Conservation (phyloP, 129 eudicot genomes). For the Tanacetum coccineum region DNA sequence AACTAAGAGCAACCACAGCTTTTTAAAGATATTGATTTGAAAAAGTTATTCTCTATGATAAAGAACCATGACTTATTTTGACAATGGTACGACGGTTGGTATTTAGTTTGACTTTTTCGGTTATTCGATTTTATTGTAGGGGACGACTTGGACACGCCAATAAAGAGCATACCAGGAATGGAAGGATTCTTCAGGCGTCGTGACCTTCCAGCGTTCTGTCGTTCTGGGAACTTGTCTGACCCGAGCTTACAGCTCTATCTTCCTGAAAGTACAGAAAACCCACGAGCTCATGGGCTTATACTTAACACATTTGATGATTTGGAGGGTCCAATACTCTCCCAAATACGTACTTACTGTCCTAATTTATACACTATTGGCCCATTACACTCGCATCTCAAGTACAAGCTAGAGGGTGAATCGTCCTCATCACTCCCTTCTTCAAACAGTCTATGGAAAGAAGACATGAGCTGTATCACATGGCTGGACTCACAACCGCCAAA, state of each 20-base stretch:
- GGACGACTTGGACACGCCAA: conserved; percentile 35
- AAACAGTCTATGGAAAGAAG: conserved; percentile 36
- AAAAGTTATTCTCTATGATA: no score
- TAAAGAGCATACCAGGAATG: conserved; percentile 45
- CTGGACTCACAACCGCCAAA: conserved; percentile 46
- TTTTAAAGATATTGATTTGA: no score
- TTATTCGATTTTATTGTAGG: conserved; percentile 21
- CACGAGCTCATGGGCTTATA: conserved; percentile 47
- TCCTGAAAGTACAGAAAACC: conserved; percentile 25
- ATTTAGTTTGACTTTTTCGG: background rate
- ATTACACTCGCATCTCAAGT: conserved; percentile 45
- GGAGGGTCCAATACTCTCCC: conserved; percentile 47
- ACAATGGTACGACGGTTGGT: background rate
- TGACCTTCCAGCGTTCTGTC: conserved; percentile 56
- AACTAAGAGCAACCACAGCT: no score
- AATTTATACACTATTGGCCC: conserved; percentile 60
- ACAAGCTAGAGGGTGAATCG: conserved; percentile 21
- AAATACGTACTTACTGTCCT: conserved; percentile 39
- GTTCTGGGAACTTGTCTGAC: conserved; percentile 28
- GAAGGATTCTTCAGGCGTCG: conserved; percentile 49
- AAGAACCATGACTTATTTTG: no score
- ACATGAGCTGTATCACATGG: conserved; percentile 39
- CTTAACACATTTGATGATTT: conserved; percentile 63
- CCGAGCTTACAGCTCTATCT: conserved; percentile 24
- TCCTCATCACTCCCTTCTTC: conserved; percentile 25